Percentiles rank a stretch among this genome's conserved stretches.
These are phyloP conservation scores for Euphorbia celastroides DNA, from an alignment of 441 rosid genomes.

Conservation along the genomic window DNA sequence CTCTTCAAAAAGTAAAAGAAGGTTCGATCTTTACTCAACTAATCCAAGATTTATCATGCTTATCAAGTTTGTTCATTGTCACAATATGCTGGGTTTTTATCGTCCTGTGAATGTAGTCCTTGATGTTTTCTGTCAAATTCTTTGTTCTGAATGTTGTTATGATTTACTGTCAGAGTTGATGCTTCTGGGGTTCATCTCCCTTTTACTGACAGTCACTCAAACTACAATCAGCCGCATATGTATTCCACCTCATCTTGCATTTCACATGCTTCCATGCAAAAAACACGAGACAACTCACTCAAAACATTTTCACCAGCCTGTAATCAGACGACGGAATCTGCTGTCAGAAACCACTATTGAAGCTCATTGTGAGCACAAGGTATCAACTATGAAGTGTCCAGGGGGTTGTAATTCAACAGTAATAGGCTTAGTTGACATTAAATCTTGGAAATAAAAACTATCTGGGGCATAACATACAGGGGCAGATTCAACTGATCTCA, in stretches of 20 bases:
- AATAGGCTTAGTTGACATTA: neutral
- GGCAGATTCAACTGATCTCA: conserved; percentile 58
- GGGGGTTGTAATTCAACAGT: neutral
- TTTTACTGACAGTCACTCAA: conserved; percentile 65
- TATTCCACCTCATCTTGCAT: conserved; percentile 35
- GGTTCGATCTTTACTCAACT: conserved; percentile 32
- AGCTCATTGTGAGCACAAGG: conserved; percentile 32
- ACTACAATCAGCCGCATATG: conserved; percentile 45
- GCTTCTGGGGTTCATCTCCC: conserved; percentile 87
- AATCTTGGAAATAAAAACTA: neutral
- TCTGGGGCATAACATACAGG: conserved; percentile 30
- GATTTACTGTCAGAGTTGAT: conserved; percentile 57
- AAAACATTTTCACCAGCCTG: conserved; percentile 21
- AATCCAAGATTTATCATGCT: conserved; percentile 3
- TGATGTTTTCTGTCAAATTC: neutral
- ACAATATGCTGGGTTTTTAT: neutral
- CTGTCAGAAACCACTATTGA: conserved; percentile 28
- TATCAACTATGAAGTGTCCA: neutral
- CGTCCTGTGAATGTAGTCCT: neutral
- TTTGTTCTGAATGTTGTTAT: neutral
- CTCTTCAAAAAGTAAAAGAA: conserved; percentile 74
- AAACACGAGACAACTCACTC: conserved; percentile 21
- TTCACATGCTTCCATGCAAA: conserved; percentile 68
- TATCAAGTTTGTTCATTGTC: neutral
- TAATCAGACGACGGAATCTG: conserved; percentile 30